A percentile compares a stretch with the other conserved stretches of the same genome.
Conservation (phyloP, 2,329 filamentous ascomycete species). For the Trichoderma arundinaceum region DNA sequence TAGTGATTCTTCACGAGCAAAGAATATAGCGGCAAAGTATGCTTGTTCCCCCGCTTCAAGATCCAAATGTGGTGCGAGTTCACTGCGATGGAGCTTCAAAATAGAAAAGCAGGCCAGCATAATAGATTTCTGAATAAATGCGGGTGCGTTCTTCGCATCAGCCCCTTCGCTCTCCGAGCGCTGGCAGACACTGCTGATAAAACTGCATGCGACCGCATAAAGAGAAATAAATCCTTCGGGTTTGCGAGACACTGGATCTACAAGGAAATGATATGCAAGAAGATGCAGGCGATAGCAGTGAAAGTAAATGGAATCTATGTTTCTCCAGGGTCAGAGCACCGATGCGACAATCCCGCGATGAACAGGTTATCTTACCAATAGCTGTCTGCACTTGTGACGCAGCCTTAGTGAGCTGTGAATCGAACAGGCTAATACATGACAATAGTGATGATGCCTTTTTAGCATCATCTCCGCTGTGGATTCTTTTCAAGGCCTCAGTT, state of each 20-base stretch:
- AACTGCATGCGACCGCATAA: constrained; percentile 9
- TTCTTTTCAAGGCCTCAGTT: constrained; percentile 18
- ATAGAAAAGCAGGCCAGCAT: constrained; percentile 56
- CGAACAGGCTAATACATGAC: constrained; percentile 22
- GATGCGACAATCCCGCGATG: background rate
- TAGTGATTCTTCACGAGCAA: constrained; percentile 42
- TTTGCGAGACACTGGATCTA: constrained; percentile 17
- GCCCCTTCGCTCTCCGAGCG: background rate
- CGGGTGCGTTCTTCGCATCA: background rate
- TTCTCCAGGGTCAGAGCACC: background rate
- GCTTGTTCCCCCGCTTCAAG: constrained; percentile 50
- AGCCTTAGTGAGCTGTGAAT: constrained; percentile 11
- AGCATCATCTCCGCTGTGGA: background rate
- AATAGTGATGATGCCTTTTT: background rate
- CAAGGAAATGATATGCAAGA: constrained; percentile 18
- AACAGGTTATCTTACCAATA: background rate
- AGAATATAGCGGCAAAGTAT: constrained; percentile 20
- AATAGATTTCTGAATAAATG: constrained; percentile 38
- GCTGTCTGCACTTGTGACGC: constrained; percentile 8
- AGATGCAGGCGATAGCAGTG: constrained; percentile 22
- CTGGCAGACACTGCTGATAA: constrained; percentile 11
- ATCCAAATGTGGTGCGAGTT: constrained; percentile 52
- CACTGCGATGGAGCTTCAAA: constrained; percentile 56
- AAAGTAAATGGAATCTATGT: constrained; percentile 12
- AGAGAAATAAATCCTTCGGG: constrained; percentile 16